Evolutionary conservation across 2,329 filamentous ascomycete species (phyloP).

Genomic region (Phyllosticta capitalensis): DNA sequence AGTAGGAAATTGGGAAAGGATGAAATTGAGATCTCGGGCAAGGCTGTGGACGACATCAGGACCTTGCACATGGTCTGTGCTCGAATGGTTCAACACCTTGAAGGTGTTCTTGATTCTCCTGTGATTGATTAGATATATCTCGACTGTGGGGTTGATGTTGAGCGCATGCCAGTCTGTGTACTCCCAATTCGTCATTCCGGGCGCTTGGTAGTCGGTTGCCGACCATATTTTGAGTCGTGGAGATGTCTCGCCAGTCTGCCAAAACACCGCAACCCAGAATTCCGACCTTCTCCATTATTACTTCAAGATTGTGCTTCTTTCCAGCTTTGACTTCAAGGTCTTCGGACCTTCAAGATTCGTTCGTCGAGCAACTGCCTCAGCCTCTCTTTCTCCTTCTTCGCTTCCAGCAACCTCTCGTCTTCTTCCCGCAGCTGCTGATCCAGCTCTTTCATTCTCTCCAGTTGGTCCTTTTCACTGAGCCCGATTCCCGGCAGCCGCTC

Average conservation of each 20-base stretch:
- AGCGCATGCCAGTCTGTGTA: background rate
- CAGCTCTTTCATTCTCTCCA: constrained; percentile 44
- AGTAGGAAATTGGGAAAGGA: background rate
- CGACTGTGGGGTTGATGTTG: background rate
- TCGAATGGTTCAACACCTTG: background rate
- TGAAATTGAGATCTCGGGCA: background rate
- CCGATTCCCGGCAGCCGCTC: constrained; percentile 67
- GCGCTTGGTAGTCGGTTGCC: background rate
- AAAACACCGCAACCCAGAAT: background rate
- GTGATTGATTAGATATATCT: background rate
- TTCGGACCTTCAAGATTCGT: constrained; percentile 34
- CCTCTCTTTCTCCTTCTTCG: constrained; percentile 32
- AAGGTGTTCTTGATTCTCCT: background rate
- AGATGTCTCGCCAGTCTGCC: background rate
- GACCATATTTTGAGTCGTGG: background rate
- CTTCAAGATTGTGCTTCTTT: background rate
- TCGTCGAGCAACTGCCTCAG: constrained; percentile 38
- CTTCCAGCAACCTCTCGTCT: constrained; percentile 31
- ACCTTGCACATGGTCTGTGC: background rate
- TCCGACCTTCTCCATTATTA: background rate
- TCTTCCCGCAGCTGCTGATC: constrained; percentile 34
- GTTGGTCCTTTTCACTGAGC: constrained; percentile 68
- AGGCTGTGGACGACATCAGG: background rate
- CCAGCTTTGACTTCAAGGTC: constrained; percentile 13
- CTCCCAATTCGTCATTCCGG: background rate